Evolutionary conservation across 257 asterid species (phyloP).

Genomic region (Plectranthus barbatus): DNA sequence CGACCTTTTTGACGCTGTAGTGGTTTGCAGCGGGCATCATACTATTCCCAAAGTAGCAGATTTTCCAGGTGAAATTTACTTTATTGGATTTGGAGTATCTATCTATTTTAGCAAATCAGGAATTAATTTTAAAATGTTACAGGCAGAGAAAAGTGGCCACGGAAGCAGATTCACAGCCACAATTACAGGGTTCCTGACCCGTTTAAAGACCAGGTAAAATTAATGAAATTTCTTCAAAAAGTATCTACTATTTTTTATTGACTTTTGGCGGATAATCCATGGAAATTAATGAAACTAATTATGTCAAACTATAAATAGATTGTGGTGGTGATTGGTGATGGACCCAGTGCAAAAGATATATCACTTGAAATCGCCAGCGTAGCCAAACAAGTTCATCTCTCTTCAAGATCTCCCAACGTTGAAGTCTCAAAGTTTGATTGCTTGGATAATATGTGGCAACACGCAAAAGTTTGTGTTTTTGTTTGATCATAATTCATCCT

Average conservation of each 20-base stretch:
- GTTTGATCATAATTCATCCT: too few relatives aligned
- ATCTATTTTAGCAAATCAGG: too few relatives aligned
- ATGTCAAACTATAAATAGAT: conserved; percentile 27
- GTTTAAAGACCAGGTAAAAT: conserved; percentile 35
- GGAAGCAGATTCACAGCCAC: conserved; percentile 61
- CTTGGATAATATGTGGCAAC: conserved; percentile 26
- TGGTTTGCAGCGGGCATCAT: conserved; percentile 45
- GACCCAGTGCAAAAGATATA: conserved; percentile 51
- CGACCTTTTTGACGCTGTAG: conserved; percentile 46
- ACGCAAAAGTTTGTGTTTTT: conserved; percentile 15
- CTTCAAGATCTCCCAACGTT: conserved; percentile 32
- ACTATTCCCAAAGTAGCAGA: conserved; percentile 36
- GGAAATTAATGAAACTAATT: too few relatives aligned
- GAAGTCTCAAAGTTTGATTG: conserved; percentile 21
- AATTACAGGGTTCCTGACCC: conserved; percentile 54
- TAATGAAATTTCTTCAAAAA: too few relatives aligned
- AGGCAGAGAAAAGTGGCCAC: conserved; percentile 60
- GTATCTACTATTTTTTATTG: too few relatives aligned
- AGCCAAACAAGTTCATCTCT: conserved; percentile 58
- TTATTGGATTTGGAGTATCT: neutral
- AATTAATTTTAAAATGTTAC: neutral
- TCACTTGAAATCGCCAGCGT: conserved; percentile 32
- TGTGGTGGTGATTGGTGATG: conserved; percentile 62
- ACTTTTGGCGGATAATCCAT: too few relatives aligned
- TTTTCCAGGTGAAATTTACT: conserved; percentile 28